Evolutionary conservation across 306 rosid genomes (phyloP).

Genomic region (Vigna reflexopilosa): DNA sequence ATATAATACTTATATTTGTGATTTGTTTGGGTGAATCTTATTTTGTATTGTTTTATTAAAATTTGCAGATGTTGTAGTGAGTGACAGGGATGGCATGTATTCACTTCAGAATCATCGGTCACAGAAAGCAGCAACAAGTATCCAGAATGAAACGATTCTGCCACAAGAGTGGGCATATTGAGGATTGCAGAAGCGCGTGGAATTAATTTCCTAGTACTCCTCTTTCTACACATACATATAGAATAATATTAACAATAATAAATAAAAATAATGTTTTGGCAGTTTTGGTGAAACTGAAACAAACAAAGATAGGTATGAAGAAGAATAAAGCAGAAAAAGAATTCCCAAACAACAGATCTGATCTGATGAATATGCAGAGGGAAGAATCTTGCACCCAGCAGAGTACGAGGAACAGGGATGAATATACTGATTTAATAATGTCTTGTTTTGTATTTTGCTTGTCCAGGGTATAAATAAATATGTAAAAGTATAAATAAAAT

Average conservation of each 20-base stretch:
- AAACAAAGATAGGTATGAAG: conserved; percentile 10
- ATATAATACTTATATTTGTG: too few species aligned
- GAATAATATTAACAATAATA: not conserved
- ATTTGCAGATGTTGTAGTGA: conserved; percentile 51
- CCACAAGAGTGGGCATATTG: conserved; percentile 94
- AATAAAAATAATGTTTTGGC: conserved; percentile 34
- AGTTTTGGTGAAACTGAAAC: not conserved
- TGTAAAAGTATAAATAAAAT: not conserved
- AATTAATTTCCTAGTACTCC: conserved; percentile 12
- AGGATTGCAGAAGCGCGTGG: not conserved
- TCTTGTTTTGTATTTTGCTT: conserved; percentile 33
- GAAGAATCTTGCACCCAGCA: conserved; percentile 44
- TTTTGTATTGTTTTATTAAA: not conserved
- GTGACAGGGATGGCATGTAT: conserved; percentile 48
- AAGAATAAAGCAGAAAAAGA: conserved; percentile 21
- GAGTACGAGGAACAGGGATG: not conserved
- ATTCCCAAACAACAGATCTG: not conserved
- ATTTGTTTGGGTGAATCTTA: not conserved
- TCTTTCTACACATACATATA: not conserved
- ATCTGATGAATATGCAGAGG: not conserved
- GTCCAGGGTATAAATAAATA: not conserved
- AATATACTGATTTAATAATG: not conserved
- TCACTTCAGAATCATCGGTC: conserved; percentile 52
- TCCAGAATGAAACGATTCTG: conserved; percentile 57
- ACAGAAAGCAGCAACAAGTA: conserved; percentile 35